Evolutionary conservation across 2,329 filamentous ascomycete genomes (phyloP), one percentile per base, ranked within the genome.

Genomic region (Chalaropsis thielavioides): DNA sequence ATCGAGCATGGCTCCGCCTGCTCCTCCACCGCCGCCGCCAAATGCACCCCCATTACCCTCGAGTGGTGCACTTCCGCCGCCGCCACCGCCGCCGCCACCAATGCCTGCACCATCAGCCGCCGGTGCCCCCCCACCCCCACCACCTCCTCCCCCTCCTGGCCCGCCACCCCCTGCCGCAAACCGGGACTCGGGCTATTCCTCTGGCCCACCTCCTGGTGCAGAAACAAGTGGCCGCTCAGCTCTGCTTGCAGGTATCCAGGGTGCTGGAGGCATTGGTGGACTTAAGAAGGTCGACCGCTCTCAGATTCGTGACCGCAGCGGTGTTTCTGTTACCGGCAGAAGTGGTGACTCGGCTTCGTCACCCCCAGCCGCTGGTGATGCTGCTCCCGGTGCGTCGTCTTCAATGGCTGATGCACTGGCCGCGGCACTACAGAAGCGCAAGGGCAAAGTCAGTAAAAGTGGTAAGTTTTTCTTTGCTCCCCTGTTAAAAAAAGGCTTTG

Each of bases 381-480:
- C 79, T 19, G 74, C 78, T n/a, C 72, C 78, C 49, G 80, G 80
- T 54, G 80, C 79, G 19, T 81, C 83, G 11, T 83, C 85, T 65
- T 86, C 84, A 43, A 83, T 96, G 81, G 90, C 90, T 24, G 90
- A 88, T 76, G 92, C 90, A 60, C 77, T 96, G 70, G 89, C 89
- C 67, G 87, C 84, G 67, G 88, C 87, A 66, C 75, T 92, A 70
- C 84, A 87, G 72, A 88, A 89, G 77, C 82, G 92, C 74, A 96
- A 96, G 79, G 85, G 90, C 75, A 96, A 95, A 80, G 92, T 96
- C 73, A 90, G 89, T 76, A 87, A 89, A 74, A 95, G 90, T 80
- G 92, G 92, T 96, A 84, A 84, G 89, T 87, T 63, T 63, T 61
- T 62, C 62, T 19, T 44, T 61, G 68, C 68, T 56, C 67, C 62